These are phyloP conservation scores for Verbascum thapsus DNA, from an alignment of 257 asterid species.

Conservation along the genomic window DNA sequence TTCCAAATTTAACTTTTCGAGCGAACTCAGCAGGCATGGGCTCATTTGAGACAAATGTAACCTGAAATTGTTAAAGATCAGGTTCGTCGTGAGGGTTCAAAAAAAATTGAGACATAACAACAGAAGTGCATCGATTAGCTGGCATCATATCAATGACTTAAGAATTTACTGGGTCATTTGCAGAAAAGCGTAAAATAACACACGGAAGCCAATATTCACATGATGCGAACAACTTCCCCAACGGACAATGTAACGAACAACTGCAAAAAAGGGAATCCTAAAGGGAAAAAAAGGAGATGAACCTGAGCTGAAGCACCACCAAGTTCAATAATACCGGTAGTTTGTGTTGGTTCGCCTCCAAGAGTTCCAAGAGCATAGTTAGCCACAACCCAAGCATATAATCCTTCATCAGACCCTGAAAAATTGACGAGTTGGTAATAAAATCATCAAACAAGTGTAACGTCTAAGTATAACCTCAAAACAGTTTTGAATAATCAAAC, in stretches of 20 bases:
- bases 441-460: slow-evolving; percentile 11
- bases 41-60: slow-evolving; percentile 80
- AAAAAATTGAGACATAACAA: background rate
- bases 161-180: slow-evolving; percentile 8
- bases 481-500: slow-evolving; percentile 14
- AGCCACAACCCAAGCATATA: slow-evolving; percentile 98
- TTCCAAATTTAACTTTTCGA: slow-evolving; percentile 62
- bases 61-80: slow-evolving; percentile 47
- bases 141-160: slow-evolving; percentile 3
- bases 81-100: slow-evolving; percentile 9
- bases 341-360: slow-evolving; percentile 80
- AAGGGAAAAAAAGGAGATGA: slow-evolving; percentile 13
- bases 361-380: slow-evolving; percentile 94
- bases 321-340: slow-evolving; percentile 96
- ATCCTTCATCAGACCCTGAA: slow-evolving; percentile 95
- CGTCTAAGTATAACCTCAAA: background rate
- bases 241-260: slow-evolving; percentile 11
- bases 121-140: background rate
- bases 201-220: background rate
- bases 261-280: slow-evolving; percentile 19
- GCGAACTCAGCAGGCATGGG: slow-evolving; percentile 72
- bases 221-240: slow-evolving; percentile 7
- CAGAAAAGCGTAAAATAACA: slow-evolving; percentile 24
- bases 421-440: slow-evolving; percentile 12
- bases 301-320: slow-evolving; percentile 99